Conservation (phyloP, 2,329 filamentous ascomycete genomes). For the Ophiosphaerella herpotricha region DNA sequence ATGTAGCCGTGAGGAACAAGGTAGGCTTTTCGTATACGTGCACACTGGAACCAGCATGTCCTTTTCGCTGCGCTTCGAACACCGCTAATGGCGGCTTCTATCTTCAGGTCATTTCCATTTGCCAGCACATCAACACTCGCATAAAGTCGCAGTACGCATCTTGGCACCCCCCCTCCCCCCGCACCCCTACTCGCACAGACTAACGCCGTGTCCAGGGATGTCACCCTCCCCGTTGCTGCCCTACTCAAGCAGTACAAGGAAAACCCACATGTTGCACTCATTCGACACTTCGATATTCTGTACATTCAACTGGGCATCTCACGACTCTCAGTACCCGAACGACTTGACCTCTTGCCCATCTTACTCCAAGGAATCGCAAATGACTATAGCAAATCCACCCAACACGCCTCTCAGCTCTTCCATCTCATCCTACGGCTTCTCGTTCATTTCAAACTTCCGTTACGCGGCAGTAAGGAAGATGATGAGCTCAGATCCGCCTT, state of each 20-base stretch:
- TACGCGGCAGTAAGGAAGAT: constrained; percentile 80
- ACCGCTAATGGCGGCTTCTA: constrained; percentile 39
- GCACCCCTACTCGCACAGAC: not conserved
- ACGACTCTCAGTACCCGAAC: constrained; percentile 63
- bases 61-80: constrained; percentile 6
- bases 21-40: constrained; percentile 42
- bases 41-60: not conserved
- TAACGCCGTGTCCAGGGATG: constrained; percentile 46
- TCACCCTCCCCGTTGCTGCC: constrained; percentile 81
- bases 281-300: constrained; percentile 85
- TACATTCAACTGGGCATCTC: constrained; percentile 86
- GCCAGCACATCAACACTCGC: constrained; percentile 72
- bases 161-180: too few species aligned
- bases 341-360: constrained; percentile 73
- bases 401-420: constrained; percentile 71
- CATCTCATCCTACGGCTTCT: constrained; percentile 81
- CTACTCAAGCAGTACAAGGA: constrained; percentile 90
- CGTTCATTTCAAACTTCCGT: constrained; percentile 71
- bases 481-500: constrained; percentile 67
- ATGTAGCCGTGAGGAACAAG: constrained; percentile 79
- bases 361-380: constrained; percentile 69
- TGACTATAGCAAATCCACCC: constrained; percentile 59
- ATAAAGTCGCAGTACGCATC: constrained; percentile 58
- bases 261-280: constrained; percentile 66
- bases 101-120: constrained; percentile 65